phyloP scores from a whole-genome alignment of 2,329 filamentous ascomycete genomes.

The Elsinoe fawcettii region DNA sequence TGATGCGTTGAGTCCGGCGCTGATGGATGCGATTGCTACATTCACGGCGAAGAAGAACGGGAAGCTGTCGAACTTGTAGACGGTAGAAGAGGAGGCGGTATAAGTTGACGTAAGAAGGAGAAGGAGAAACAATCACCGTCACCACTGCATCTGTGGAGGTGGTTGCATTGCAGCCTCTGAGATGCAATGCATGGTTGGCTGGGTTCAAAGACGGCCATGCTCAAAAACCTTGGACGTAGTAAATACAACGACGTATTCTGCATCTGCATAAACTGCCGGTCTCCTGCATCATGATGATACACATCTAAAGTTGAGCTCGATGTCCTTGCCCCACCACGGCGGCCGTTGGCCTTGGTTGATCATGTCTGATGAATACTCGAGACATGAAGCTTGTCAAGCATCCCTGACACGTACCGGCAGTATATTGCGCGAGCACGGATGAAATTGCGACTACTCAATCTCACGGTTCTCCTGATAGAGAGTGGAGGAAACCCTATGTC shows the following conservation, averaged over 20 bases:
- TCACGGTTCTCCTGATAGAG: neutral
- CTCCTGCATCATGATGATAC: too few relatives aligned
- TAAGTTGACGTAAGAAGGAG: neutral
- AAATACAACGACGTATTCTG: too few relatives aligned
- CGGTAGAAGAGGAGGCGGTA: neutral
- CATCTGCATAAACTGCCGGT: too few relatives aligned
- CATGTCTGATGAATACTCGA: neutral
- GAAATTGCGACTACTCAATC: neutral
- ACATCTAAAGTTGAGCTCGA: too few relatives aligned
- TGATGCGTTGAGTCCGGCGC: conserved; percentile 51
- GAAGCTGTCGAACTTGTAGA: conserved; percentile 5
- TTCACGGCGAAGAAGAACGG: conserved; percentile 12
- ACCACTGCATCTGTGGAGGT: too few relatives aligned
- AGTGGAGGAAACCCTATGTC: neutral
- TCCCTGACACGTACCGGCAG: neutral
- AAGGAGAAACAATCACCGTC: too few relatives aligned
- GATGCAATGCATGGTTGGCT: too few relatives aligned
- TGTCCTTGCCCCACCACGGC: neutral
- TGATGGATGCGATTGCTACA: conserved; percentile 49
- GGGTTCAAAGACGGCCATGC: too few relatives aligned
- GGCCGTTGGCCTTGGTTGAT: neutral
- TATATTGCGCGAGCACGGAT: neutral
- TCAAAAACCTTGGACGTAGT: too few relatives aligned
- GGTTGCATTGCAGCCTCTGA: too few relatives aligned
- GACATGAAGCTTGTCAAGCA: neutral